phyloP scores from a whole-genome alignment of 2,329 filamentous ascomycete species.

The Tympanopsis confertula region DNA sequence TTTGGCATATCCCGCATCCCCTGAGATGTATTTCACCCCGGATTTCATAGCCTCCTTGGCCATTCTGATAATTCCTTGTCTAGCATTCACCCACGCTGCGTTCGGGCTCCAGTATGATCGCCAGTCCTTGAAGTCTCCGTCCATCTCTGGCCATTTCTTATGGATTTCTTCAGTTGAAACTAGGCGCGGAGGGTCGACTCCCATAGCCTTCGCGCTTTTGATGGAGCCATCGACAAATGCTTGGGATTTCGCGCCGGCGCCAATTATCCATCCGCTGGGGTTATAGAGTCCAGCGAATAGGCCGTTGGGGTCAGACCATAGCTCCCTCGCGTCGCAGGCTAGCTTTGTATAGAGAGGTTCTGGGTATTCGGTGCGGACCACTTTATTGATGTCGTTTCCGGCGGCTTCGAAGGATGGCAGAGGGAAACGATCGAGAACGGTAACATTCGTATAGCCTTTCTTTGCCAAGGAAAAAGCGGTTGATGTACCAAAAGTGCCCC shows the following conservation, averaged over 20 bases:
- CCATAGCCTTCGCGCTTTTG: slow-evolving; percentile 10
- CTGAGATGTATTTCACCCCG: slow-evolving; percentile 16
- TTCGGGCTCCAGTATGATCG: slow-evolving; percentile 12
- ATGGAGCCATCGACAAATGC: slow-evolving; percentile 15
- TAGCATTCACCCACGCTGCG: slow-evolving; percentile 16
- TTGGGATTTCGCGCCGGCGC: slow-evolving; percentile 11
- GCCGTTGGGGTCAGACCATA: slow-evolving; percentile 17
- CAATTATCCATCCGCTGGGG: slow-evolving; percentile 17
- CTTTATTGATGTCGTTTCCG: slow-evolving; percentile 21
- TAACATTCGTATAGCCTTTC: slow-evolving; percentile 13
- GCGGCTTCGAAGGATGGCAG: slow-evolving; percentile 11
- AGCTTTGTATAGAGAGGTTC: slow-evolving; percentile 26
- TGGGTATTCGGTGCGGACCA: slow-evolving; percentile 23
- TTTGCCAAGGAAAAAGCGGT: slow-evolving; percentile 22
- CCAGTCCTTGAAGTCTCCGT: slow-evolving; percentile 12
- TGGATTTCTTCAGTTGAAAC: slow-evolving; percentile 12
- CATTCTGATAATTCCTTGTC: slow-evolving; percentile 17
- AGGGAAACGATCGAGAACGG: slow-evolving; percentile 20
- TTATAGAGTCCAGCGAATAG: slow-evolving; percentile 16
- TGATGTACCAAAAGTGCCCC: slow-evolving; percentile 29
- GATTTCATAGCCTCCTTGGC: slow-evolving; percentile 11
- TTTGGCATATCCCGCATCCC: slow-evolving; percentile 9
- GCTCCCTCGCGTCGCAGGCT: slow-evolving; percentile 24
- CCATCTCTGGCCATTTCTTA: slow-evolving; percentile 14
- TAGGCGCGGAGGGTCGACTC: slow-evolving; percentile 12